These are phyloP conservation scores for Peterozyma xylosa DNA, from an alignment of 805 yeast genomes.

Conservation along the genomic window DNA sequence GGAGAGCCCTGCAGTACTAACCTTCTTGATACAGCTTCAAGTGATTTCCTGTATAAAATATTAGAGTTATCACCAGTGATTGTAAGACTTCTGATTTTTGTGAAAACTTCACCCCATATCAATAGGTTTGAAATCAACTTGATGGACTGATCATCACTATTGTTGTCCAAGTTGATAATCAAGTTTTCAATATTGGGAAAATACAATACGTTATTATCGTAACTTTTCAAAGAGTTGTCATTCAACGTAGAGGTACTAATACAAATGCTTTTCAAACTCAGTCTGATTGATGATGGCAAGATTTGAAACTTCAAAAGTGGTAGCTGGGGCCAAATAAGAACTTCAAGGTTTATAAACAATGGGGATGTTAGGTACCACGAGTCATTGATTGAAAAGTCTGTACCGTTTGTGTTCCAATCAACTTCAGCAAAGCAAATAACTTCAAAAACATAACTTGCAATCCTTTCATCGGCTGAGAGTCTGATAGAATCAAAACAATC, in stretches of 20 bases:
- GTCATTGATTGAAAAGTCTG: conserved; percentile 7
- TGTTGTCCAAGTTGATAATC: conserved; percentile 4
- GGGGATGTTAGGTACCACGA: conserved; percentile 8
- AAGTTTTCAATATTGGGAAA: conserved; percentile 8
- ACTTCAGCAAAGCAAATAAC: conserved; percentile 8
- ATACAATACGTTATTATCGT: conserved; percentile 3
- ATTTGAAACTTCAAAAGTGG: conserved; percentile 7
- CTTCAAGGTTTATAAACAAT: conserved; percentile 2
- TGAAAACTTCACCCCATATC: conserved; percentile 4
- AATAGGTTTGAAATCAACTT: conserved; percentile 2
- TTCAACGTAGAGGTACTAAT: conserved; percentile 1
- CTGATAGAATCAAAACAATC: conserved; percentile 7
- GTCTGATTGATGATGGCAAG: background rate
- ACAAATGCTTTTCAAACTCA: conserved; percentile 3
- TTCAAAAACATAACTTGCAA: conserved; percentile 5
- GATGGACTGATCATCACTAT: background rate
- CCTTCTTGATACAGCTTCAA: background rate
- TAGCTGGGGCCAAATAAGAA: conserved; percentile 8
- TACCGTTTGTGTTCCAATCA: conserved; percentile 1
- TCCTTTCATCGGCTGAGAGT: conserved; percentile 3
- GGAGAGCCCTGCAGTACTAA: background rate
- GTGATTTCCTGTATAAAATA: background rate
- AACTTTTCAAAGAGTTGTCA: conserved; percentile 1
- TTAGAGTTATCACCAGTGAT: conserved; percentile 2
- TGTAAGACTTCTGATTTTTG: conserved; percentile 1